These are phyloP conservation scores for Hypsizygus marmoreus DNA, from an alignment of 768 basidiomycete genomes.

Conservation along the genomic window DNA sequence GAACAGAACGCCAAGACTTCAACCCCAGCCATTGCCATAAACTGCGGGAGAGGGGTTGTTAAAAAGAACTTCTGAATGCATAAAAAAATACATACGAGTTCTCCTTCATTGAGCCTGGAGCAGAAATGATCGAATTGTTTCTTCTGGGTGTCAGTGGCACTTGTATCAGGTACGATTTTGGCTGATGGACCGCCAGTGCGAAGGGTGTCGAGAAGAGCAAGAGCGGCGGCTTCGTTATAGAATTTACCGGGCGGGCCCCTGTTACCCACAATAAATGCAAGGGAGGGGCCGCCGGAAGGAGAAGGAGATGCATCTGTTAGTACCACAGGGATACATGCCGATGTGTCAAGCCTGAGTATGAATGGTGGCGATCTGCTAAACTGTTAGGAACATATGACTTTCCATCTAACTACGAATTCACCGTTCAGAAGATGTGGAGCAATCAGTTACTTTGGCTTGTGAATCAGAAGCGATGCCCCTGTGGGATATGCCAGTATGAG, in stretches of 20 bases:
- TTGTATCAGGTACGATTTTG: conserved; percentile 39
- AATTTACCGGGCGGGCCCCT: conserved; percentile 61
- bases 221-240: conserved; percentile 49
- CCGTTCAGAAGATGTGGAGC: conserved; percentile 23
- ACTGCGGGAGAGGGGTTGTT: conserved; percentile 37
- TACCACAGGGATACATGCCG: conserved; percentile 50
- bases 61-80: neutral
- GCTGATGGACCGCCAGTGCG: conserved; percentile 53
- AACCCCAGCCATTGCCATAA: conserved; percentile 52
- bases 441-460: conserved; percentile 2
- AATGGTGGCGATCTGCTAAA: conserved; percentile 39
- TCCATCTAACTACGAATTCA: too few relatives aligned
- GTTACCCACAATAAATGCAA: conserved; percentile 39
- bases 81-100: conserved; percentile 45
- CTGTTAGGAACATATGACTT: too few relatives aligned
- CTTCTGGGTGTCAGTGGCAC: conserved; percentile 44
- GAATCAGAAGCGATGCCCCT: conserved; percentile 40
- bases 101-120: conserved; percentile 50
- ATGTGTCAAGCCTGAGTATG: conserved; percentile 50
- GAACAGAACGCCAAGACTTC: conserved; percentile 63
- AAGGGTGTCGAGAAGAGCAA: conserved; percentile 54
- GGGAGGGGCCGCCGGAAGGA: conserved; percentile 31
- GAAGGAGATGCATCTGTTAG: conserved; percentile 41
- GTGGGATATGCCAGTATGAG: neutral
- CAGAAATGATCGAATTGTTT: conserved; percentile 50